Conservation (phyloP, 2,329 filamentous ascomycete genomes). For the Pseudopyricularia cyperi region DNA sequence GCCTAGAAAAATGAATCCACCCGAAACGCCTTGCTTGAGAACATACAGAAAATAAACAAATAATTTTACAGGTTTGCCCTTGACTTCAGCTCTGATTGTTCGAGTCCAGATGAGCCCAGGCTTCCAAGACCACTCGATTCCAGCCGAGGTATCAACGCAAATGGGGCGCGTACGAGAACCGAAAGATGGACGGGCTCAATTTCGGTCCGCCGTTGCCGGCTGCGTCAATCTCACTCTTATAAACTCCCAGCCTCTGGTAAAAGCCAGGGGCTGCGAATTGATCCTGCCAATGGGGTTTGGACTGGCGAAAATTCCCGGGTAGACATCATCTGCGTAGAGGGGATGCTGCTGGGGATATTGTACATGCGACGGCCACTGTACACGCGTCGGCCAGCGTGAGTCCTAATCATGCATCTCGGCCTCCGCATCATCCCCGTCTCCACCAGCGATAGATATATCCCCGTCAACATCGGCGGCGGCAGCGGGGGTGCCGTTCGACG, state of each 20-base stretch:
- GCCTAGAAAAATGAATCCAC: neutral
- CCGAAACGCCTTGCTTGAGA: neutral
- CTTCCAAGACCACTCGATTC: neutral
- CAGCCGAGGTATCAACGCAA: too few species aligned
- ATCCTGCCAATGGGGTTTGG: neutral
- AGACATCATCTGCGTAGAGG: neutral
- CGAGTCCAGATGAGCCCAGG: neutral
- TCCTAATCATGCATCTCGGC: neutral
- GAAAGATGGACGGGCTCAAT: neutral
- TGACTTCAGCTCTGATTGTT: neutral
- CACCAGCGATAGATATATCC: neutral
- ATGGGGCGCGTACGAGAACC: neutral
- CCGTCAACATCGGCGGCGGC: conserved; percentile 1
- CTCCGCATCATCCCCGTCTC: conserved; percentile 1
- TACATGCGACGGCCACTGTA: too few species aligned
- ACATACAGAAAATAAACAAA: neutral
- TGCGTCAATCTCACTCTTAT: neutral
- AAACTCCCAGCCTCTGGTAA: neutral
- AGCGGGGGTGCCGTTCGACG: neutral
- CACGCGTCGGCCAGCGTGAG: neutral
- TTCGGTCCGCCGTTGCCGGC: neutral
- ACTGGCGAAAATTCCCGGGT: neutral
- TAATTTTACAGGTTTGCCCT: neutral
- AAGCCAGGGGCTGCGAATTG: neutral
- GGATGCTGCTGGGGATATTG: neutral